Percentiles rank a stretch among this genome's conserved stretches.
Conservation (phyloP, 345 rosid species). For the Tarenaya hassleriana region DNA sequence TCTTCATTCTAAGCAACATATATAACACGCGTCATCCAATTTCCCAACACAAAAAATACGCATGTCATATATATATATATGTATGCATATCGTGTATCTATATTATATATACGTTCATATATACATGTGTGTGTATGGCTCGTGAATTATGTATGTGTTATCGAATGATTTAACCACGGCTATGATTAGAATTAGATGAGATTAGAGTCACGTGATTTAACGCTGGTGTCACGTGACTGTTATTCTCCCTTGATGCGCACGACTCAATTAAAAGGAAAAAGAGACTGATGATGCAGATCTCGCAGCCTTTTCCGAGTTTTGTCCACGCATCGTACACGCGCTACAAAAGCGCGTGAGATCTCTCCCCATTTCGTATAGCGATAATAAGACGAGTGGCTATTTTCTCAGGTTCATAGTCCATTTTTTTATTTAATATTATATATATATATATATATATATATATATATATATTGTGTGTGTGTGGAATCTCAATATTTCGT, state of each 20-base stretch:
- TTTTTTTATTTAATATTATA: too few species aligned
- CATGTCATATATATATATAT: too few species aligned
- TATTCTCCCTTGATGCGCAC: conserved; percentile 26
- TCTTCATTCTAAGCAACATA: conserved; percentile 13
- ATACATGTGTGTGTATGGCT: too few species aligned
- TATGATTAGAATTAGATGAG: conserved; percentile 5
- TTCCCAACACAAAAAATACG: too few species aligned
- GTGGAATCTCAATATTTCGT: too few species aligned
- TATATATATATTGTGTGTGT: too few species aligned
- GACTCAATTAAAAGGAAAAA: conserved; percentile 1
- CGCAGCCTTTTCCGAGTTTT: conserved; percentile 28
- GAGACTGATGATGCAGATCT: conserved; percentile 23
- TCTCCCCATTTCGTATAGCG: conserved; percentile 10
- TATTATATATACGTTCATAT: too few species aligned
- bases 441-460: too few species aligned
- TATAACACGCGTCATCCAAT: too few species aligned
- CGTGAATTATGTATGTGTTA: too few species aligned
- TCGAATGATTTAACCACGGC: background rate
- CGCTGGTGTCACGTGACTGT: conserved; percentile 26
- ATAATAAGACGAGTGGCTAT: background rate
- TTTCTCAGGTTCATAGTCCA: background rate
- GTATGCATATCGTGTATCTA: too few species aligned
- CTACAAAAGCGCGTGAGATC: background rate
- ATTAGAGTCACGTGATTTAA: conserved; percentile 21
- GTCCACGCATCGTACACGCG: conserved; percentile 7